Conservation (phyloP, 768 basidiomycete genomes). For the Lentinula detonsa region DNA sequence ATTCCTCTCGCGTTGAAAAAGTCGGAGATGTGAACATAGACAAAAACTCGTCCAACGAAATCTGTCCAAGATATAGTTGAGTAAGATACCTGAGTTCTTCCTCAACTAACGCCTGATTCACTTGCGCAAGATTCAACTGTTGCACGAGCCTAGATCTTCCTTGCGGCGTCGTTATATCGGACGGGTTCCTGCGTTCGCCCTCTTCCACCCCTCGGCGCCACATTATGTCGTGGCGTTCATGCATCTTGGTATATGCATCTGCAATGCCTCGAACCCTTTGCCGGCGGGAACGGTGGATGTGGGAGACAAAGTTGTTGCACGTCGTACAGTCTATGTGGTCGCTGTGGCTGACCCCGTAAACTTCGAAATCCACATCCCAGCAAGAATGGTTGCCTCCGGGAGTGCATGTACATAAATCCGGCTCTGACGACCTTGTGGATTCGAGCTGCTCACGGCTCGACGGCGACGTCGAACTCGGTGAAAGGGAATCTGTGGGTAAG, state of each 20-base stretch:
- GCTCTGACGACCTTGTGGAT: background rate
- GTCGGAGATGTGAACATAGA: background rate
- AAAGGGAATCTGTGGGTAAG: too few relatives aligned
- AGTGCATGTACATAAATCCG: background rate
- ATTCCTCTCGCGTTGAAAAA: background rate
- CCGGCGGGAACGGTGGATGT: background rate
- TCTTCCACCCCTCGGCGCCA: background rate
- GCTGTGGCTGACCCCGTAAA: background rate
- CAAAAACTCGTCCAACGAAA: background rate
- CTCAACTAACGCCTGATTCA: background rate
- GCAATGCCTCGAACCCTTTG: background rate
- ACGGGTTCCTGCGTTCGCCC: background rate
- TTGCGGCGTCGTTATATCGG: background rate
- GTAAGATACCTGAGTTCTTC: slow-evolving; percentile 1
- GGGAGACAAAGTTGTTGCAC: background rate
- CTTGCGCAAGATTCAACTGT: background rate
- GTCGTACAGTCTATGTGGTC: background rate
- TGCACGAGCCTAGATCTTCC: background rate
- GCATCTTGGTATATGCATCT: background rate
- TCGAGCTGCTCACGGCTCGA: background rate
- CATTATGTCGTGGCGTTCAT: background rate
- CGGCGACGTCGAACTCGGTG: background rate
- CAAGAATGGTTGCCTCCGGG: background rate
- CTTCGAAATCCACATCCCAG: background rate
- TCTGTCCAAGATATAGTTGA: background rate